Conservation (phyloP, 352 stramenopile species). For the Phytophthora kernoviae region DNA sequence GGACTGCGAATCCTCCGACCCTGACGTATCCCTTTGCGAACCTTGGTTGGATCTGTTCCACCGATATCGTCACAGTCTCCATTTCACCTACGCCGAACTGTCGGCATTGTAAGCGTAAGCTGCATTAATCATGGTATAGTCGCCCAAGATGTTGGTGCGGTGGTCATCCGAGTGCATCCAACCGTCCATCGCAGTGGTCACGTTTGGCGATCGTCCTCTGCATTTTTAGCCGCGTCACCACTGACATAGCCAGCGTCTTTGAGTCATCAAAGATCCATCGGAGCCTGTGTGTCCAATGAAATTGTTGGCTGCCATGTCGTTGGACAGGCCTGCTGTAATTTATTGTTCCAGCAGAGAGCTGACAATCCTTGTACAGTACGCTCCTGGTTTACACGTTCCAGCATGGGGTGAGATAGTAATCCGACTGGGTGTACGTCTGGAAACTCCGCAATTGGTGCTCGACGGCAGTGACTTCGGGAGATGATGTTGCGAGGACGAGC, state of each 20-base stretch:
- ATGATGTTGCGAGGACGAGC: slow-evolving; percentile 10
- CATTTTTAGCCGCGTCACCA: neutral
- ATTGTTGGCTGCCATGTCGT: slow-evolving; percentile 39
- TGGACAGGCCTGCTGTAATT: slow-evolving; percentile 18
- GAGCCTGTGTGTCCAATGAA: slow-evolving; percentile 46
- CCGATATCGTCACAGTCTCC: slow-evolving; percentile 11
- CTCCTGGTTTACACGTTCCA: slow-evolving; percentile 42
- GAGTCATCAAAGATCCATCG: slow-evolving; percentile 36
- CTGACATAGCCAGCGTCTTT: slow-evolving; percentile 32
- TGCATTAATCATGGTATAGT: slow-evolving; percentile 19
- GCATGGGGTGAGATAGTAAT: slow-evolving; percentile 26
- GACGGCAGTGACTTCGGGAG: neutral
- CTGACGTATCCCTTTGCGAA: too few relatives aligned
- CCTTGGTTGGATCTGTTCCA: too few relatives aligned
- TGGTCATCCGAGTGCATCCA: slow-evolving; percentile 56
- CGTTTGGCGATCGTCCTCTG: slow-evolving; percentile 17
- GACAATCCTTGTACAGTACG: slow-evolving; percentile 31
- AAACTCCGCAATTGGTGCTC: slow-evolving; percentile 1
- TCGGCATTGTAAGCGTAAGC: slow-evolving; percentile 25
- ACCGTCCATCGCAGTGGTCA: slow-evolving; percentile 32
- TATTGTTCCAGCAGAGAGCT: slow-evolving; percentile 37
- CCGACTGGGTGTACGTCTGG: slow-evolving; percentile 6
- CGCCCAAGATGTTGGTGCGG: slow-evolving; percentile 36
- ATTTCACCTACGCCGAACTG: slow-evolving; percentile 23
- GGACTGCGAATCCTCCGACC: neutral